phyloP scores from a whole-genome alignment of 768 basidiomycete species.

The Leccinum subtestaceum region DNA sequence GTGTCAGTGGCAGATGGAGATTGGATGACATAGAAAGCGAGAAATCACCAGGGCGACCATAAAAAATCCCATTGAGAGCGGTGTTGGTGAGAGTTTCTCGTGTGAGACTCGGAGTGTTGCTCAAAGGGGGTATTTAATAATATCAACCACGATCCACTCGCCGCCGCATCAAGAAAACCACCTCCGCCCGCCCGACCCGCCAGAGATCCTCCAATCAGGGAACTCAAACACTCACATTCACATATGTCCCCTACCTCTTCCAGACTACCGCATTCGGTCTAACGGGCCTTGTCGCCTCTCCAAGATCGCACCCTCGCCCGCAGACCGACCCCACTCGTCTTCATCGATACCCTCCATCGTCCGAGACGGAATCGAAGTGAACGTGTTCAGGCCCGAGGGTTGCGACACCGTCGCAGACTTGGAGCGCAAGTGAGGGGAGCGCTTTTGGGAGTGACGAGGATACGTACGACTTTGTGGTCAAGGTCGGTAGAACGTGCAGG shows the following conservation, averaged over 20 bases:
- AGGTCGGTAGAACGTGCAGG: conserved; percentile 47
- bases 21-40: conserved; percentile 3
- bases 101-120: too few species aligned
- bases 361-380: conserved; percentile 75
- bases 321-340: conserved; percentile 66
- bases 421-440: conserved; percentile 73
- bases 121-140: too few species aligned
- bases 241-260: conserved; percentile 30
- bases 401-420: conserved; percentile 71
- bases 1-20: conserved; percentile 7
- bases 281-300: conserved; percentile 85
- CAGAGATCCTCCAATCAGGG: conserved; percentile 79
- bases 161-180: too few species aligned
- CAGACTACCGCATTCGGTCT: conserved; percentile 98
- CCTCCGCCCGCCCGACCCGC: conserved; percentile 51
- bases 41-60: conserved; percentile 30
- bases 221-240: conserved; percentile 46
- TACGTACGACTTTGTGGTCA: conserved; percentile 77
- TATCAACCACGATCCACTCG: too few species aligned
- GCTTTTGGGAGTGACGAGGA: conserved; percentile 88
- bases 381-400: conserved; percentile 75
- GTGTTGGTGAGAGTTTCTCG: too few species aligned
- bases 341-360: conserved; percentile 91
- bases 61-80: too few species aligned
- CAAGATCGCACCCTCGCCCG: conserved; percentile 50